Evolutionary conservation across 1,139 yeast species (phyloP), one percentile per base, ranked within the genome.

Genomic region (Debaryomycetaceae sp.): DNA sequence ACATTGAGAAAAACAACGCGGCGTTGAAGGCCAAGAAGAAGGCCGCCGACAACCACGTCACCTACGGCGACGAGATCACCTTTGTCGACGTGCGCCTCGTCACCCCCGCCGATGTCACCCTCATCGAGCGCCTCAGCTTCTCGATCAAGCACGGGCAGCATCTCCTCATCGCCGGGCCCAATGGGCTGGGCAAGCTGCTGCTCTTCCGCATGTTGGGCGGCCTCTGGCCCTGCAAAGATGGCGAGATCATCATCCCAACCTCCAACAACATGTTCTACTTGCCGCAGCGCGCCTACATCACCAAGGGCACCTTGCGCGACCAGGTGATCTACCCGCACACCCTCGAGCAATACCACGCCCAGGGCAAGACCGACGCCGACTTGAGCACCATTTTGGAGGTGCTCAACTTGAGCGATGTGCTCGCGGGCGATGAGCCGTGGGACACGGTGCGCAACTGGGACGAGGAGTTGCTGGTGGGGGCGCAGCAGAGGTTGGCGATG

Each of bases 181-280:
- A 89, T 51, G 96, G 96, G 2, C 84, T 95, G 36, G 97, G 97
- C 22, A 89, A 89, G 56, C 86, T 96, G 0, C 88, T 96, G 0
- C 61, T 89, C 37, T 89, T 89, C 56, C 73, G 96, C 51, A 76
- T 89, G 51, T 69, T 89, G 30, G 96, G 96, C 34, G 96, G 96
- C 0, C 67, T 89, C 42, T 89, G 97, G 97, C 95, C 94, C 2
- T 81, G 89, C 16, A 72, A 74, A 31, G 71, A 62, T 18, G 79
- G 85, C 19, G 60, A 66, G 22, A 71, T 85, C 29, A 70, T 71
- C 4, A 75, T 85, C 30, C 95, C 95, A 8, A 71, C 71, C 25
- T 64, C 78, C 4, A 65, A 69, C 34, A 83, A 84, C 43, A 79
- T 89, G 52, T 89, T 88, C 50, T 89, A 89, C 55, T 71, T 89